Conservation (phyloP, 1,284 basidiomycete species). For the Phenoliferia sp. region DNA sequence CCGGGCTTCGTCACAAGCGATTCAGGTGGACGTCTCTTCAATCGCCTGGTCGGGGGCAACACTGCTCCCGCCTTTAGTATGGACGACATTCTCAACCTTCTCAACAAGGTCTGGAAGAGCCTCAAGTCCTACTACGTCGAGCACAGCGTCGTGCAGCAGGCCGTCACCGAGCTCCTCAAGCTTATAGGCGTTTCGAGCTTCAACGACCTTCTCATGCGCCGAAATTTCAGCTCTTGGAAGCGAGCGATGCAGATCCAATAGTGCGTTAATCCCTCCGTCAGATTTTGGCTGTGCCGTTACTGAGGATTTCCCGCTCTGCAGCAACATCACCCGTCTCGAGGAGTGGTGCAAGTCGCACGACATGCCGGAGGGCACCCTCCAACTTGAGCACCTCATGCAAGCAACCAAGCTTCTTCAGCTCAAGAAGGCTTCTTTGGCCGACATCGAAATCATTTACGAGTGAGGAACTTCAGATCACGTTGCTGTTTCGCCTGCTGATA, state of each 20-base stretch:
- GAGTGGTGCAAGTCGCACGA: constrained; percentile 63
- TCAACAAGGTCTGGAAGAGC: constrained; percentile 98
- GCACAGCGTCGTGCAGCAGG: constrained; percentile 94
- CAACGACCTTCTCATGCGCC: constrained; percentile 96
- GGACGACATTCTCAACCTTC: constrained; percentile 95
- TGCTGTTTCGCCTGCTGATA: not conserved
- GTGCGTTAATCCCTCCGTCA: constrained; percentile 27
- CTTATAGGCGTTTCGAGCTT: constrained; percentile 96
- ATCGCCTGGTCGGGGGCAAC: constrained; percentile 80
- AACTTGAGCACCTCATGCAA: constrained; percentile 98
- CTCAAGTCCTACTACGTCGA: constrained; percentile 99
- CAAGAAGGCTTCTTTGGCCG: constrained; percentile 84
- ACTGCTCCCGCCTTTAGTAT: constrained; percentile 84
- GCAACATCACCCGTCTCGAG: constrained; percentile 88
- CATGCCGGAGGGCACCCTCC: constrained; percentile 97
- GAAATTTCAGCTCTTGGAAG: constrained; percentile 99
- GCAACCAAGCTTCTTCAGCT: constrained; percentile 96
- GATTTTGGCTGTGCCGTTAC: not conserved
- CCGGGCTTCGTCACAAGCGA: constrained; percentile 97
- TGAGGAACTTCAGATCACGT: constrained; percentile 1
- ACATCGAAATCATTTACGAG: constrained; percentile 93
- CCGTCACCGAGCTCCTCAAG: constrained; percentile 92
- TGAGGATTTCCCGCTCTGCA: constrained; percentile 1
- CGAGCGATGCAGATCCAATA: constrained; percentile 99
- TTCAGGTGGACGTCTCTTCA: constrained; percentile 80